Conservation (phyloP, 352 stramenopile species). For the Phytophthora palmivora region DNA sequence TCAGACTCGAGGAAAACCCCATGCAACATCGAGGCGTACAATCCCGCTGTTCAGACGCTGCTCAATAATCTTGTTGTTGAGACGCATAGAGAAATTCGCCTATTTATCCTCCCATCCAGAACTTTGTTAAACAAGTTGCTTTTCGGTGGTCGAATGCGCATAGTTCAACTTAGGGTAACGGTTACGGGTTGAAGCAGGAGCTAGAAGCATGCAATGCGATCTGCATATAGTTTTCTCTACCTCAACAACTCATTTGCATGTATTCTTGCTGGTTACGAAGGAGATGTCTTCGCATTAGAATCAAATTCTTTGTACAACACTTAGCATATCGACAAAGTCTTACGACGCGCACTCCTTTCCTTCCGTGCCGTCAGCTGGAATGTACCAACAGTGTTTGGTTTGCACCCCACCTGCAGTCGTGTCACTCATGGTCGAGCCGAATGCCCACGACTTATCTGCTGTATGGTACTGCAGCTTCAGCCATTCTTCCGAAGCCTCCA, state of each 20-base stretch:
- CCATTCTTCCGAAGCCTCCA: slow-evolving; percentile 59
- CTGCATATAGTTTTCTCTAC: too few species aligned
- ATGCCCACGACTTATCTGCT: slow-evolving; percentile 58
- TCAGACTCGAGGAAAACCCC: neutral
- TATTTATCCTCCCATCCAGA: slow-evolving; percentile 4
- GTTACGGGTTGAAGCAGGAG: slow-evolving; percentile 17
- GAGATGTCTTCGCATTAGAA: too few species aligned
- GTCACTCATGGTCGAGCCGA: slow-evolving; percentile 43
- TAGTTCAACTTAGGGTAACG: slow-evolving; percentile 26
- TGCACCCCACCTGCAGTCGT: slow-evolving; percentile 50
- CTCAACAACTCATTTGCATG: too few species aligned
- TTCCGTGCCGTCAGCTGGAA: slow-evolving; percentile 52
- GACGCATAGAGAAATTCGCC: neutral
- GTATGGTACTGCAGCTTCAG: slow-evolving; percentile 71
- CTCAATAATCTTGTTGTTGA: neutral
- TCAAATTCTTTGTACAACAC: too few species aligned
- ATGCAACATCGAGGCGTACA: neutral
- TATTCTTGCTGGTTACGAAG: too few species aligned
- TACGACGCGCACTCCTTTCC: slow-evolving; percentile 22
- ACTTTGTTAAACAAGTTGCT: slow-evolving; percentile 23
- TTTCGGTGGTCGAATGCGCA: slow-evolving; percentile 20
- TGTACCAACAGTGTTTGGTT: slow-evolving; percentile 77
- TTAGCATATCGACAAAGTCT: neutral
- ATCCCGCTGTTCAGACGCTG: neutral
- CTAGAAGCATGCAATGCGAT: slow-evolving; percentile 6